Evolutionary conservation across 2,329 filamentous ascomycete genomes (phyloP), one percentile per base, ranked within the genome.

Genomic region (Diaporthe citriasiana): DNA sequence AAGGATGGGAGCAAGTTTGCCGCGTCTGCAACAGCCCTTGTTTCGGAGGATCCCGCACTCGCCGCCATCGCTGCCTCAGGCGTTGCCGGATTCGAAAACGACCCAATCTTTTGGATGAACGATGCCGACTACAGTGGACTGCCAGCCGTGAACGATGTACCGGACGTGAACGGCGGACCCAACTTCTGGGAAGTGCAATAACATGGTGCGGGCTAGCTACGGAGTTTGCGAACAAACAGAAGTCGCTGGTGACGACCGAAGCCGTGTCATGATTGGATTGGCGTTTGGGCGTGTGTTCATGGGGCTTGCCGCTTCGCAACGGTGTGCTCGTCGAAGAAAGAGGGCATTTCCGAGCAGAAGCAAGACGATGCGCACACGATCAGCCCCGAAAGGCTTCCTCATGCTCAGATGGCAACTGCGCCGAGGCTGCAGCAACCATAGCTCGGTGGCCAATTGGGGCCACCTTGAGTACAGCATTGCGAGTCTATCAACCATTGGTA

Each of bases 51-150:
- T 59, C 82, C 88, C 38, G 84, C 86, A 9, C 83, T 88, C 76
- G 84, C 89, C 45, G 71, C 76, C 22, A 75, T 69, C 47, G 74
- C 77, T 15, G 72, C 76, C 19, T 74, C 65, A 78, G 74, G 75
- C 66, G 53, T 75, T 50, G 38, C 72, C 77, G 74, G 75, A 35
- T 77, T 80, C 13, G 89, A 91, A 51, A 85, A 89, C 55, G 87
- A 89, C 76, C 82, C 85, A 27, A 83, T 84, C 4, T 85, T 87
- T 71, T 89, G 87, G 86, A 84, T 87, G 80, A 82, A 82, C 50
- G 85, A 87, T 68, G 66, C 60, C 56, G 72, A 73, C 40, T 73
- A 73, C 68, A 65, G 38, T 3, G 57, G 57, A 8, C 33, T 71
- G 38, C 35, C 68, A n/a, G 47, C 69, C 22, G 72, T 73, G 22